Evolutionary conservation across 805 yeast genomes (phyloP).

Genomic region (Pichia scutulata): DNA sequence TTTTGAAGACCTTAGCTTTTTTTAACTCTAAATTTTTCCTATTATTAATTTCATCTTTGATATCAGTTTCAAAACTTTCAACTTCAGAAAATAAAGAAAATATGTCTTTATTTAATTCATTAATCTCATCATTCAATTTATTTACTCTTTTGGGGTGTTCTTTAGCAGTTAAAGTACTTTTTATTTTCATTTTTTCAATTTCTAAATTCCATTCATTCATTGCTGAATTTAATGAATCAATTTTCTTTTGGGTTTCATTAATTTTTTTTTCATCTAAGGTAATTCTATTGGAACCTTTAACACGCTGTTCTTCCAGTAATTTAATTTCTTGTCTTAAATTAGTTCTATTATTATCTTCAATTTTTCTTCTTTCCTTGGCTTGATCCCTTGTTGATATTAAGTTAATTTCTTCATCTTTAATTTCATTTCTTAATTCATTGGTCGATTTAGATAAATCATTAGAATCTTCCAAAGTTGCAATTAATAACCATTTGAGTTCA

Average conservation of each 20-base stretch:
- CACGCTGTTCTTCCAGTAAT: conserved; percentile 34
- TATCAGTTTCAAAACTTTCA: conserved; percentile 27
- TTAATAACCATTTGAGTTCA: conserved; percentile 35
- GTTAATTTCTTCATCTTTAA: conserved; percentile 31
- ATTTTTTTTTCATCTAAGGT: conserved; percentile 28
- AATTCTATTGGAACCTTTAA: conserved; percentile 30
- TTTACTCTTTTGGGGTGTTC: conserved; percentile 17
- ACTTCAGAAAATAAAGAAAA: conserved; percentile 22
- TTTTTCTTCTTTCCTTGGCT: conserved; percentile 32
- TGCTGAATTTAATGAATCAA: conserved; percentile 26
- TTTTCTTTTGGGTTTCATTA: conserved; percentile 21
- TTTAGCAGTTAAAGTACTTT: conserved; percentile 17
- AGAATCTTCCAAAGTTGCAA: conserved; percentile 36
- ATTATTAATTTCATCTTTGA: conserved; percentile 21
- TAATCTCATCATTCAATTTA: conserved; percentile 17
- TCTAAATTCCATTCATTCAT: conserved; percentile 15
- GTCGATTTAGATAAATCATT: conserved; percentile 28
- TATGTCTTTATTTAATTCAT: conserved; percentile 22
- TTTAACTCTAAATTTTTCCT: conserved; percentile 22
- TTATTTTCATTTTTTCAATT: conserved; percentile 28
- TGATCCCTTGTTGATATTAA: conserved; percentile 30
- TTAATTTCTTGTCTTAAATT: conserved; percentile 35
- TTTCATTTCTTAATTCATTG: conserved; percentile 28
- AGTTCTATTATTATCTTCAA: conserved; percentile 35
- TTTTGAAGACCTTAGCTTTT: conserved; percentile 17